Base-by-base conservation (phyloP, 306 rosid species). In the Malus sylvestris region DNA sequence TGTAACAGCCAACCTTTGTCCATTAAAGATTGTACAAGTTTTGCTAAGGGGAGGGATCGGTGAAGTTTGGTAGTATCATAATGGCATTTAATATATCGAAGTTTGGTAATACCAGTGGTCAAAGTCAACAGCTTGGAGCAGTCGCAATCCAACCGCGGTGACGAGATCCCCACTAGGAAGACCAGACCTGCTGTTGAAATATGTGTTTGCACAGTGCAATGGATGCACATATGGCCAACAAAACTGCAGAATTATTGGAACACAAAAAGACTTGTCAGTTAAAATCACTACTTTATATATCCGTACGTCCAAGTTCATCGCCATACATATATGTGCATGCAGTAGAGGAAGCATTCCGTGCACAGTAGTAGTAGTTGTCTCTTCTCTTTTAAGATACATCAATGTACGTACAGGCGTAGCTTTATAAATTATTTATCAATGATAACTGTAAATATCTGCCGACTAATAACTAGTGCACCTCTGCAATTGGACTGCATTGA, bases 21-120 rank as follows among this genome's bases (percentile, higher is more conserved):
- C 42, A 38, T 49, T 49, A 49, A 49, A 49, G 53, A 49, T 49
- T 49, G 53, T 51, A 51, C 20, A 51, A 16, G 55, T 18, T 51
- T 51, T 51, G 8, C 20, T 51, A 16, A 6, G 20, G 20, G 55
- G 6, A 15, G 55, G 55, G 55, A 51, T 51, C 55, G 55, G 87
- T 84, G 85, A 81, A 33, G 82, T 81, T 84, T 80, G 87, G 87
- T 80, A 70, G 70, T 8, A 79, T 73, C 76, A 70, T 84, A 84
- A 83, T 80, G 81, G 77, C 60, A 32, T 59, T 49, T 52, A 69
- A 67, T n/a, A 74, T 67, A 70, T 23, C 46, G 58, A 66, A 25
- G 40, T 71, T 51, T 53, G 44, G 40, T 40, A 19, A 52, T 35
- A 35, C 62, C 23, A 15, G 20, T 27, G 10, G 38, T 14, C 38